A percentile compares a stretch with the other conserved stretches of the same genome.
Evolutionary conservation across 2,329 filamentous ascomycete species (phyloP).

Genomic region (Raffaelea ambrosiae): DNA sequence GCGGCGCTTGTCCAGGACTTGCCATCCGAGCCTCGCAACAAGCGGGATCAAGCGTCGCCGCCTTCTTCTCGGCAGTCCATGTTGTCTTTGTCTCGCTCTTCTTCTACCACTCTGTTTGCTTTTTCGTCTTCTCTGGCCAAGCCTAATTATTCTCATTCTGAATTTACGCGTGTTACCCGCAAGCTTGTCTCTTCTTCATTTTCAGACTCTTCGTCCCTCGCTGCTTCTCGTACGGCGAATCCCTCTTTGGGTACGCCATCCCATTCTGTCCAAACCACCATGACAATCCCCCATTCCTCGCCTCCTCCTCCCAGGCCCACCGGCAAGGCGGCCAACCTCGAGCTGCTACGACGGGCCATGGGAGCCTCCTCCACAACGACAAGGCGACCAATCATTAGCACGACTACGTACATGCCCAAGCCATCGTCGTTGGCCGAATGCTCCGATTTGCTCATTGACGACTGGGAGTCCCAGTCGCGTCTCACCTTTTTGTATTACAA

Average conservation of each 20-base stretch:
- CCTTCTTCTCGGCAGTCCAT: not conserved
- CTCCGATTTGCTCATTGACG: constrained; percentile 34
- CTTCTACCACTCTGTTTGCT: not conserved
- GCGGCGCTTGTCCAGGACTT: constrained; percentile 6
- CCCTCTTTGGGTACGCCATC: too few species aligned
- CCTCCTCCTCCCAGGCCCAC: not conserved
- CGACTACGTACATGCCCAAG: not conserved
- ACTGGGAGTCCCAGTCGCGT: constrained; percentile 54
- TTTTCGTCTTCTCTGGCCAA: not conserved
- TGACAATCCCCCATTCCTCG: too few species aligned
- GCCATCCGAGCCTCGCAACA: constrained; percentile 1
- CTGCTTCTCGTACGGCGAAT: too few species aligned
- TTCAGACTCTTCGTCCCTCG: too few species aligned
- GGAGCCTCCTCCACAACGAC: not conserved
- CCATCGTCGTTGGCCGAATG: constrained; percentile 10
- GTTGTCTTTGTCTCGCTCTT: too few species aligned
- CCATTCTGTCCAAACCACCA: too few species aligned
- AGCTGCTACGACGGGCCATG: not conserved
- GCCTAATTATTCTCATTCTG: not conserved
- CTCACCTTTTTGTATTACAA: constrained; percentile 55
- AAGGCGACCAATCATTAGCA: too few species aligned
- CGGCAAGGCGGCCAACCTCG: not conserved
- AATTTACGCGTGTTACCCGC: not conserved
- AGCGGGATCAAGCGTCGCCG: not conserved
- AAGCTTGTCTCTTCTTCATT: not conserved